Evolutionary conservation across 306 rosid genomes (phyloP), one percentile per base, ranked within the genome.

Genomic region (Glycine latifolia): DNA sequence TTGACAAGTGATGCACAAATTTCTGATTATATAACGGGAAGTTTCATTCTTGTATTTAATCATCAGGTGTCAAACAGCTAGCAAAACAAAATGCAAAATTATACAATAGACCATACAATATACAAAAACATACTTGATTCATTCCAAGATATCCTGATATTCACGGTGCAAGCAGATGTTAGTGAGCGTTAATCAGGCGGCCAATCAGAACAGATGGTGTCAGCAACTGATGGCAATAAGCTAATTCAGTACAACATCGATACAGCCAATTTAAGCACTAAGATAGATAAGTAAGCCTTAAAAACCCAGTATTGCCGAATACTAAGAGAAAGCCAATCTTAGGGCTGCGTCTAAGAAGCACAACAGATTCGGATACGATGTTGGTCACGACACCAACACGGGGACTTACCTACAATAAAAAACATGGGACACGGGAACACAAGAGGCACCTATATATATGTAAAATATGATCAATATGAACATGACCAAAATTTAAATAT

Each of bases 261-360:
- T 75, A 50, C 39, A 62, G 13, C 53, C 71, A 85, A 80, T 59
- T 67, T 83, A 46, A 81, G 79, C 61, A 81, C 70, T 54, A 83
- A 72, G 71, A 71, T 20, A 70, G 74, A 75, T 50, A 80, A 82
- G 86, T 65, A 66, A 83, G 73, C 82, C 82, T 73, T 77, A 65
- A 82, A 79, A 86, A 95, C 99, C 99, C 91, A 93, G 83, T 93
- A 93, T 83, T 95, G 98, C 81, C 88, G 97, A 82, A 93, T 91
- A 80, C 93, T 95, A 74, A 93, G 98, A 72, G 96, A 82, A 93
- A 91, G 87, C 97, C 99, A 82, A 95, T 94, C 75, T 89, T 97
- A 69, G 91, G 92, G 82, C 74, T 85, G 80, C 92, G 94, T n/a
- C n/a, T n/a, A n/a, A n/a, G n/a, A n/a, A n/a, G n/a, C n/a, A n/a